Percentiles rank a stretch among this genome's conserved stretches.
Evolutionary conservation across 169 alveolate genomes (phyloP).

Genomic region (Cryptosporidium ryanae): DNA sequence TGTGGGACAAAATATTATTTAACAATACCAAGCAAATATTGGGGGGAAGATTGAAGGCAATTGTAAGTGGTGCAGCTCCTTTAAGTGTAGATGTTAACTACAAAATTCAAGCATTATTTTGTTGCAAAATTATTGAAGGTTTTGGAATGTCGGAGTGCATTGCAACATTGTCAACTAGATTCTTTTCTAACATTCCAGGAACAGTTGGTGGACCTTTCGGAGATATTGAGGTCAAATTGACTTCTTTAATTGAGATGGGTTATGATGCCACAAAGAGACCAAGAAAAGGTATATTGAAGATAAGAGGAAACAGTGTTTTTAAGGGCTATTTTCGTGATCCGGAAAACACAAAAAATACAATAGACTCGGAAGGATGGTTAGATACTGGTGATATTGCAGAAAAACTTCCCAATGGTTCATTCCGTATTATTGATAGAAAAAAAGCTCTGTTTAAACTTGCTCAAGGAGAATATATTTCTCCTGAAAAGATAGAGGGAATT

Average conservation of each 20-base stretch:
- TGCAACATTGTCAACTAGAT: slow-evolving; percentile 78
- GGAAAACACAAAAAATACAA: slow-evolving; percentile 83
- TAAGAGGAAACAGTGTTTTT: slow-evolving; percentile 85
- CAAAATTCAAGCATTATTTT: slow-evolving; percentile 81
- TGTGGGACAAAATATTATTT: slow-evolving; percentile 74
- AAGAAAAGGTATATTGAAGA: slow-evolving; percentile 85
- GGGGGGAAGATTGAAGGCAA: slow-evolving; percentile 86
- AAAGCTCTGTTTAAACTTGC: slow-evolving; percentile 89
- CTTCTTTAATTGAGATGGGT: slow-evolving; percentile 82
- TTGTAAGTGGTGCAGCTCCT: slow-evolving; percentile 89
- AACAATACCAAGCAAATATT: slow-evolving; percentile 78
- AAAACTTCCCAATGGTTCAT: slow-evolving; percentile 82
- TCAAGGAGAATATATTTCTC: slow-evolving; percentile 92
- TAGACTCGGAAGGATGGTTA: slow-evolving; percentile 92
- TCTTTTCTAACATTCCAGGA: slow-evolving; percentile 70
- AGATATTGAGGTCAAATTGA: slow-evolving; percentile 63
- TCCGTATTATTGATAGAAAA: slow-evolving; percentile 90
- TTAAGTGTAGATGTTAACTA: slow-evolving; percentile 79
- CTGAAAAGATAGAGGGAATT: slow-evolving; percentile 89
- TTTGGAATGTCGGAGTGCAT: slow-evolving; percentile 86
- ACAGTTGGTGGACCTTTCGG: slow-evolving; percentile 76
- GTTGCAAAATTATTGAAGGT: slow-evolving; percentile 87
- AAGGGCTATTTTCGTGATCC: slow-evolving; percentile 84
- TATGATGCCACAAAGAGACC: slow-evolving; percentile 82
- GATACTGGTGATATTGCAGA: slow-evolving; percentile 93